phyloP scores from a whole-genome alignment of 2,329 filamentous ascomycete species.

The Paecilomyces variotii region DNA sequence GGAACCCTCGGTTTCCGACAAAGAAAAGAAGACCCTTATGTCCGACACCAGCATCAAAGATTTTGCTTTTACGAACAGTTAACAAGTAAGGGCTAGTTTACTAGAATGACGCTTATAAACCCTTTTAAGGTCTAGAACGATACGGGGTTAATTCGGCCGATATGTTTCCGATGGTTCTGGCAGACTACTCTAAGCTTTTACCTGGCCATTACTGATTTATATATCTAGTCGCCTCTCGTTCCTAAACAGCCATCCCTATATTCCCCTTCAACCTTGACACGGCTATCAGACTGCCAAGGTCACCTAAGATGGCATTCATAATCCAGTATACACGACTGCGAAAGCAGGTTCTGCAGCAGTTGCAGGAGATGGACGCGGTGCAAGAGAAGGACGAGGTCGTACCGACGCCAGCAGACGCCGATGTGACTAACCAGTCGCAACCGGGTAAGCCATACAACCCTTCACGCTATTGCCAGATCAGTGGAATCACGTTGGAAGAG shows the following conservation, averaged over 20 bases:
- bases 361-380: background rate
- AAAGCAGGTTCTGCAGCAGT: background rate
- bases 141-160: background rate
- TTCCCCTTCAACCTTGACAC: background rate
- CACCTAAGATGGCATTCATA: background rate
- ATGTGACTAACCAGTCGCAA: background rate
- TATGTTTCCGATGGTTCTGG: background rate
- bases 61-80: background rate
- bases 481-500: background rate
- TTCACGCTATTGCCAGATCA: background rate
- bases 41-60: background rate
- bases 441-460: background rate
- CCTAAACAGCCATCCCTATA: background rate
- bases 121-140: background rate
- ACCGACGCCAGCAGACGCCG: background rate
- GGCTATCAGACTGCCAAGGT: background rate
- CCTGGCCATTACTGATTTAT: background rate
- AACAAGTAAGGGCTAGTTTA: background rate
- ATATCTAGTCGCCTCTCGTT: background rate
- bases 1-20: background rate
- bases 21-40: background rate
- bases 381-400: background rate
- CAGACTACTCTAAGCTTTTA: background rate
- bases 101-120: background rate
- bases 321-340: background rate